phyloP scores from a whole-genome alignment of 495 filamentous ascomycete species.

The Hypoxylon lenormandii region DNA sequence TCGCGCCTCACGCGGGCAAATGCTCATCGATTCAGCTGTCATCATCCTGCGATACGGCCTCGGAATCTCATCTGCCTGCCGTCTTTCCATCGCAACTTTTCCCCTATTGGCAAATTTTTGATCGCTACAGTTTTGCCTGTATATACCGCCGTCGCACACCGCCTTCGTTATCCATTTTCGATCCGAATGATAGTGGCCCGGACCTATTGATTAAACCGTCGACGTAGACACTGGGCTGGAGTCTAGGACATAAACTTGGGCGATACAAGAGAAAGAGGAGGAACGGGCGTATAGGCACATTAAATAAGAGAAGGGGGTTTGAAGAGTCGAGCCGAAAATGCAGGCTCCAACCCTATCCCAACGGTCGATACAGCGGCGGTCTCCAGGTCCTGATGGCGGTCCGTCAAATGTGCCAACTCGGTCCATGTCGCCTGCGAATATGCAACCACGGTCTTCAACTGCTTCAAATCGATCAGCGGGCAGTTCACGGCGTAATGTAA shows the following conservation, averaged over 20 bases:
- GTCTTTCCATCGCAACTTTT: slow-evolving; percentile 19
- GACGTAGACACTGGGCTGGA: slow-evolving; percentile 12
- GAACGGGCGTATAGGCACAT: slow-evolving; percentile 30
- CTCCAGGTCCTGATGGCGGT: slow-evolving; percentile 62
- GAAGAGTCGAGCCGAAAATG: slow-evolving; percentile 47
- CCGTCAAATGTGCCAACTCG: slow-evolving; percentile 71
- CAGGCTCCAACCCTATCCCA: slow-evolving; percentile 56
- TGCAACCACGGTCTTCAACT: slow-evolving; percentile 62
- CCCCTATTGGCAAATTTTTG: slow-evolving; percentile 12
- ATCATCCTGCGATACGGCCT: slow-evolving; percentile 18
- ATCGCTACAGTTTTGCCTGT: not conserved
- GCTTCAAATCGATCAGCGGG: slow-evolving; percentile 55
- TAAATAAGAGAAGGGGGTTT: slow-evolving; percentile 20
- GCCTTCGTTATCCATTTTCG: slow-evolving; percentile 6
- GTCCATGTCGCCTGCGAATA: slow-evolving; percentile 78
- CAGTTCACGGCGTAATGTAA: slow-evolving; percentile 65
- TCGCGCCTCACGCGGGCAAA: slow-evolving; percentile 48
- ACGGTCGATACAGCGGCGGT: slow-evolving; percentile 62
- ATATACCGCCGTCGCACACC: slow-evolving; percentile 12
- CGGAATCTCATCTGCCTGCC: slow-evolving; percentile 14
- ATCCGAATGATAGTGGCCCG: slow-evolving; percentile 23
- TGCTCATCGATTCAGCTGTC: slow-evolving; percentile 23
- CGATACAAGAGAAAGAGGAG: slow-evolving; percentile 30
- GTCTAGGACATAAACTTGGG: slow-evolving; percentile 14
- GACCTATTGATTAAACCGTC: slow-evolving; percentile 2